Evolutionary conservation across 2,329 filamentous ascomycete species (phyloP).

Genomic region (Rhynchosporium agropyri): DNA sequence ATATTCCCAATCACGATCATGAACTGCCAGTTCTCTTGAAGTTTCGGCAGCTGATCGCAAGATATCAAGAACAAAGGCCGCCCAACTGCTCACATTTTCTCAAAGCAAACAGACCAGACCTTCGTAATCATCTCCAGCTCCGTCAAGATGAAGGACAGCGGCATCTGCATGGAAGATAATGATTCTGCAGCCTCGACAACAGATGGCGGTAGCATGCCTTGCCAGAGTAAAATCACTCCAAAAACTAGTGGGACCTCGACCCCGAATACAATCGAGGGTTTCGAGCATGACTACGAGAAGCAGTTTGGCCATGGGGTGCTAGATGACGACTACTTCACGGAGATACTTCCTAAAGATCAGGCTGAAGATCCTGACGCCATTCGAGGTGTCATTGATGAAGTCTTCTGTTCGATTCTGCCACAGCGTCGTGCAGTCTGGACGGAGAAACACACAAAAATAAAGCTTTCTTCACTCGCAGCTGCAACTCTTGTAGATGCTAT

Average conservation of each 20-base stretch:
- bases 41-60: no score
- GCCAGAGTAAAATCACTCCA: conserved; percentile 11
- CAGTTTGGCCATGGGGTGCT: conserved; percentile 16
- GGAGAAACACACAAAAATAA: conserved; percentile 1
- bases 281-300: conserved; percentile 11
- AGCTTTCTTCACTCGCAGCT: conserved; percentile 28
- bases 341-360: neutral
- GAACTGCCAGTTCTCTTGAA: no score
- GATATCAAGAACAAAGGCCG: no score
- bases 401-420: conserved; percentile 10
- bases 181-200: neutral
- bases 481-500: conserved; percentile 21
- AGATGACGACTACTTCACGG: conserved; percentile 7
- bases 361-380: neutral
- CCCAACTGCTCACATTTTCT: no score
- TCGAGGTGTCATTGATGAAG: neutral
- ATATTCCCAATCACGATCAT: no score
- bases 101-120: no score
- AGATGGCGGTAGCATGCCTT: neutral
- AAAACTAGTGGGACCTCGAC: conserved; percentile 18
- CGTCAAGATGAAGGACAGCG: neutral
- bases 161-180: conserved; percentile 8
- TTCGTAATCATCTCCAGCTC: no score
- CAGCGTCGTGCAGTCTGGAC: conserved; percentile 10
- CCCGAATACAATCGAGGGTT: conserved; percentile 14